phyloP scores from a whole-genome alignment of 2,329 filamentous ascomycete species.

The Magnaporthiopsis rhizophila region DNA sequence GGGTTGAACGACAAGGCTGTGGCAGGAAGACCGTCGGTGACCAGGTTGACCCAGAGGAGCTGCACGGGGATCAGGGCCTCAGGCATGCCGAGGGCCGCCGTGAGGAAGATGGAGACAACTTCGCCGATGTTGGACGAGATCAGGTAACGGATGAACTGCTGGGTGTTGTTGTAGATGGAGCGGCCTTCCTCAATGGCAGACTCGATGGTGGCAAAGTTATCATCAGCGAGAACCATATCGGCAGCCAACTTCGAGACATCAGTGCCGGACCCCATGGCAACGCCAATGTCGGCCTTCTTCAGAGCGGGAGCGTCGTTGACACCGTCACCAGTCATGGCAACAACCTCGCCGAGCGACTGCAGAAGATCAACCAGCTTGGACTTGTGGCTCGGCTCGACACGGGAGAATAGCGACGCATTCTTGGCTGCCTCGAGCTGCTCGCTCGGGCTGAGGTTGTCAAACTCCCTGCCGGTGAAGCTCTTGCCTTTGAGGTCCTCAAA shows the following conservation, averaged over 20 bases:
- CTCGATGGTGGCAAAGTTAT: constrained; percentile 98
- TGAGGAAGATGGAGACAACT: constrained; percentile 97
- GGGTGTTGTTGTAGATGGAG: constrained; percentile 99
- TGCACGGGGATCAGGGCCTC: constrained; percentile 96
- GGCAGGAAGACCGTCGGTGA: constrained; percentile 92
- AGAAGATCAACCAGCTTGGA: constrained; percentile 95
- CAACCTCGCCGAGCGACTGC: constrained; percentile 85
- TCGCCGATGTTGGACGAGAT: constrained; percentile 99
- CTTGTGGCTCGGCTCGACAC: constrained; percentile 93
- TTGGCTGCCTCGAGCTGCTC: constrained; percentile 81
- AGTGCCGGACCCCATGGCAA: constrained; percentile 97
- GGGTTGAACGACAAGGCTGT: constrained; percentile 98
- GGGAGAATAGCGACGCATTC: constrained; percentile 84
- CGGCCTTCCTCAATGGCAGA: constrained; percentile 93
- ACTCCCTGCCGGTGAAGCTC: constrained; percentile 92
- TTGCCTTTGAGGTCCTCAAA: constrained; percentile 81
- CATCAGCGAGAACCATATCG: constrained; percentile 97
- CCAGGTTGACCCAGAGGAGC: constrained; percentile 96
- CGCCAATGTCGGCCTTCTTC: constrained; percentile 98
- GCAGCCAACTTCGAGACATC: constrained; percentile 94
- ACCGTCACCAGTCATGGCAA: constrained; percentile 98
- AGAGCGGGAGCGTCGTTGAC: constrained; percentile 96
- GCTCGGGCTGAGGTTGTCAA: constrained; percentile 70
- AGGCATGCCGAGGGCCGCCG: constrained; percentile 91
- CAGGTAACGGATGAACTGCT: constrained; percentile 98